Conservation (phyloP, 2,329 filamentous ascomycete genomes). For the Xylaria sp. region DNA sequence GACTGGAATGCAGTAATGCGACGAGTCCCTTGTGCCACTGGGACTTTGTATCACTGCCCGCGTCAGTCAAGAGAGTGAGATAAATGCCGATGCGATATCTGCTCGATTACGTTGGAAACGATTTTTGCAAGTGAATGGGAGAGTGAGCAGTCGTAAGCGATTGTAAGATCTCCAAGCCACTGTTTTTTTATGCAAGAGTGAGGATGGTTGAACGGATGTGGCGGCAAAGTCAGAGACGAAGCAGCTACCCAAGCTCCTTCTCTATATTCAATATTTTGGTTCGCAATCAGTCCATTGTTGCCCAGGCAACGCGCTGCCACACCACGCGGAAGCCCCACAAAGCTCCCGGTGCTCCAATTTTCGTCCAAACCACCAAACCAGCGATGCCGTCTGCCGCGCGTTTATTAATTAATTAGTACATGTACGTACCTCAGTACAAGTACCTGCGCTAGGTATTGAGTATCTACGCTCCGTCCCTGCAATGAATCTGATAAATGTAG, state of each 20-base stretch:
- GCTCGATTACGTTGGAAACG: neutral
- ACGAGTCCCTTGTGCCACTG: constrained; percentile 19
- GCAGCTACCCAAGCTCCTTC: constrained; percentile 1
- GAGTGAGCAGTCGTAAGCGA: neutral
- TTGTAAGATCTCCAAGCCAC: constrained; percentile 2
- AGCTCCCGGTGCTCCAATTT: constrained; percentile 9
- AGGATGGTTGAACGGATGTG: constrained; percentile 15
- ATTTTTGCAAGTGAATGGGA: constrained; percentile 5
- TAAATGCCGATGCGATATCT: constrained; percentile 21
- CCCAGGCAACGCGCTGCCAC: constrained; percentile 29
- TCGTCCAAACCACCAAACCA: neutral
- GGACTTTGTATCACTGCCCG: constrained; percentile 4
- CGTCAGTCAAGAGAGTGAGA: constrained; percentile 3
- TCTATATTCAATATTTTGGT: constrained; percentile 26
- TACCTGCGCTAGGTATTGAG: no score
- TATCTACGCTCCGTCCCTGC: no score
- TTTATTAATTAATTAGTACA: constrained; percentile 11
- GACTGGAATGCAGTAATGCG: constrained; percentile 32
- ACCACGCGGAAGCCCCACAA: neutral
- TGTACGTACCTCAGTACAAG: neutral
- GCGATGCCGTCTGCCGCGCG: constrained; percentile 22
- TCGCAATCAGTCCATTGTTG: constrained; percentile 24
- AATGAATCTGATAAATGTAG: no score
- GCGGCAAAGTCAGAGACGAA: neutral
- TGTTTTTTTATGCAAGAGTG: constrained; percentile 8